phyloP scores from a whole-genome alignment of 2,329 filamentous ascomycete genomes.

The Colletotrichum aenigma region DNA sequence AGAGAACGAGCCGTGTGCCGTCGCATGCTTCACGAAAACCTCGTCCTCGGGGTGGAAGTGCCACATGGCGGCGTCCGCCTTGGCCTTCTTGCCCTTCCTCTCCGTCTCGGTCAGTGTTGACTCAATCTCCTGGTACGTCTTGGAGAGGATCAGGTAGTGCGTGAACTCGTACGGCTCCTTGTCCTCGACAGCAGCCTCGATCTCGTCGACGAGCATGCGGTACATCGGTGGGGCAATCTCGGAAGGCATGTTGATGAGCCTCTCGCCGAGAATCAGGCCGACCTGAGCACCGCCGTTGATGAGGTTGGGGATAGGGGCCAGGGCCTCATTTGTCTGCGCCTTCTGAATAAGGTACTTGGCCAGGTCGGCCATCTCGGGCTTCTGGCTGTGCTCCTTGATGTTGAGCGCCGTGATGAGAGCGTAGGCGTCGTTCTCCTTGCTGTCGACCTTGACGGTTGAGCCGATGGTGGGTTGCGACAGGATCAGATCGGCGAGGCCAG shows the following conservation, averaged over 20 bases:
- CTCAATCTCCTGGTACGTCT: slow-evolving; percentile 88
- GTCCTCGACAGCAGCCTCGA: slow-evolving; percentile 85
- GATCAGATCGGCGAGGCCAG: slow-evolving; percentile 83
- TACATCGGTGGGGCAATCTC: slow-evolving; percentile 95
- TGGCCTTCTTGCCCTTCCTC: slow-evolving; percentile 71
- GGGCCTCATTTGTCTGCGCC: slow-evolving; percentile 55
- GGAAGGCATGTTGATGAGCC: slow-evolving; percentile 94
- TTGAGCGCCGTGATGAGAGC: slow-evolving; percentile 91
- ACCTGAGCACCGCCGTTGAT: slow-evolving; percentile 63
- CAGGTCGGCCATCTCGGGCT: slow-evolving; percentile 73
- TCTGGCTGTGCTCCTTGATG: slow-evolving; percentile 76
- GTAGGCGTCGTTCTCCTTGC: slow-evolving; percentile 89
- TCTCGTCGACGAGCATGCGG: slow-evolving; percentile 90
- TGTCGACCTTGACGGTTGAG: slow-evolving; percentile 96
- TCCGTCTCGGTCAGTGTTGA: slow-evolving; percentile 74
- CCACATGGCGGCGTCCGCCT: slow-evolving; percentile 68
- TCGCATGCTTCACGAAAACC: slow-evolving; percentile 77
- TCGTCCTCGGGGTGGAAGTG: slow-evolving; percentile 98
- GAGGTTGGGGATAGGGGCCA: slow-evolving; percentile 62
- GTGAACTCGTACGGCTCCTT: slow-evolving; percentile 92
- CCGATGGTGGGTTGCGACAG: slow-evolving; percentile 86
- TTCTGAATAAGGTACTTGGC: slow-evolving; percentile 71
- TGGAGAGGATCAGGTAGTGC: slow-evolving; percentile 90
- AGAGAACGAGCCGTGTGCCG: slow-evolving; percentile 72
- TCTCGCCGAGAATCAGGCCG: slow-evolving; percentile 88